phyloP scores from a whole-genome alignment of 2,329 filamentous ascomycete genomes.

The Chalaropsis thielavioides region DNA sequence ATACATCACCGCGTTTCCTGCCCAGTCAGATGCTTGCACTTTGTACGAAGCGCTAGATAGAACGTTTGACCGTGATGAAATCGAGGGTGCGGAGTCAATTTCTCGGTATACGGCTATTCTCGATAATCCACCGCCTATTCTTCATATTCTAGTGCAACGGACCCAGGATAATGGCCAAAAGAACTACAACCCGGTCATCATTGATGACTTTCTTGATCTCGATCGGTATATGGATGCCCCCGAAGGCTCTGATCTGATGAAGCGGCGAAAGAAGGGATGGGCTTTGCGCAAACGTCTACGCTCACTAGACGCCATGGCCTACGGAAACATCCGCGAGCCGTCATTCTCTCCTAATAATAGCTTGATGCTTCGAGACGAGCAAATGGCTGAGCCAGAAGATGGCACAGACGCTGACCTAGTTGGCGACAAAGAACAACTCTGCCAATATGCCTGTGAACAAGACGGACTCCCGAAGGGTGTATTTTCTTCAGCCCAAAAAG shows the following conservation, averaged over 20 bases:
- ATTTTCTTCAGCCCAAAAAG: not conserved
- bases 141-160: conserved; percentile 82
- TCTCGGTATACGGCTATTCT: conserved; percentile 53
- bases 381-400: not conserved
- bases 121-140: conserved; percentile 60
- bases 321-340: conserved; percentile 9
- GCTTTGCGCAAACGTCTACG: conserved; percentile 30
- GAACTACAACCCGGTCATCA: conserved; percentile 59
- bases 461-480: not conserved
- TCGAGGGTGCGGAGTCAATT: conserved; percentile 46
- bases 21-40: conserved; percentile 36
- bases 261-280: conserved; percentile 58
- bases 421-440: not conserved
- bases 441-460: conserved; percentile 10
- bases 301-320: conserved; percentile 1
- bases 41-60: conserved; percentile 77
- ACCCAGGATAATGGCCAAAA: conserved; percentile 61
- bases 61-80: conserved; percentile 66
- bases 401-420: not conserved
- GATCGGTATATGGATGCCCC: conserved; percentile 72
- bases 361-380: not conserved
- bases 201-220: conserved; percentile 71
- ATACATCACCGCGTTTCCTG: conserved; percentile 46
- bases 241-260: conserved; percentile 45
- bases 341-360: not conserved